Evolutionary conservation across 768 basidiomycete genomes (phyloP).

Genomic region (Phanerodontia chrysosporium): DNA sequence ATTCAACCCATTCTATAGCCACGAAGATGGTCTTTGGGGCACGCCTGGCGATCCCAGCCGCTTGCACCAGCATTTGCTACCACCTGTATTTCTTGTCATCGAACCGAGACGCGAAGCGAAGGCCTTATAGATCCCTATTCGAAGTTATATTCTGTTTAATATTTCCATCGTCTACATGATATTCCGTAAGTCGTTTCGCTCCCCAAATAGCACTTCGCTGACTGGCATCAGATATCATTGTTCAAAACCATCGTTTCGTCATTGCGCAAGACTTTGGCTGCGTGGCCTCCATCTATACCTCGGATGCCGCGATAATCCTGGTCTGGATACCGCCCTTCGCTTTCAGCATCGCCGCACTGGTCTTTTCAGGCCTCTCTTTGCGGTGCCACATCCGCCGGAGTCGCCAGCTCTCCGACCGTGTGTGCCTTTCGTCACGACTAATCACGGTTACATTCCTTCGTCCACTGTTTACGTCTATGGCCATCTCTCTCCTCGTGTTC

Average conservation of each 20-base stretch:
- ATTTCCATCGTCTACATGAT: slow-evolving; percentile 28
- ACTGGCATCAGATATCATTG: slow-evolving; percentile 26
- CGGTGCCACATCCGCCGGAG: slow-evolving; percentile 16
- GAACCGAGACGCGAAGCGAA: slow-evolving; percentile 10
- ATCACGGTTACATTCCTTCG: slow-evolving; percentile 22
- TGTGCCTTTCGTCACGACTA: slow-evolving; percentile 7
- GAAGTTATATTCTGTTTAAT: slow-evolving; percentile 21
- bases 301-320: slow-evolving; percentile 36
- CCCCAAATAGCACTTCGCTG: neutral
- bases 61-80: slow-evolving; percentile 11
- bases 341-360: slow-evolving; percentile 36
- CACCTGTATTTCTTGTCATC: slow-evolving; percentile 14
- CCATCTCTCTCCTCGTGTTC: slow-evolving; percentile 14
- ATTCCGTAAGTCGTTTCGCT: slow-evolving; percentile 25
- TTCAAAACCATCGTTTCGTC: slow-evolving; percentile 29
- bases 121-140: slow-evolving; percentile 8
- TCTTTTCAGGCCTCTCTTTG: slow-evolving; percentile 37
- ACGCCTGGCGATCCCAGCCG: slow-evolving; percentile 17
- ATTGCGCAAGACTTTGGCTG: slow-evolving; percentile 30
- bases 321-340: slow-evolving; percentile 45
- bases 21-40: slow-evolving; percentile 20
- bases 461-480: slow-evolving; percentile 17
- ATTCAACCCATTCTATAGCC: slow-evolving; percentile 4
- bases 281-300: slow-evolving; percentile 25
- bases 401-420: slow-evolving; percentile 5